Percentiles rank a stretch among this genome's conserved stretches.
These are phyloP conservation scores for Naganishia liquefaciens DNA, from an alignment of 1,284 basidiomycete species.

Conservation along the genomic window DNA sequence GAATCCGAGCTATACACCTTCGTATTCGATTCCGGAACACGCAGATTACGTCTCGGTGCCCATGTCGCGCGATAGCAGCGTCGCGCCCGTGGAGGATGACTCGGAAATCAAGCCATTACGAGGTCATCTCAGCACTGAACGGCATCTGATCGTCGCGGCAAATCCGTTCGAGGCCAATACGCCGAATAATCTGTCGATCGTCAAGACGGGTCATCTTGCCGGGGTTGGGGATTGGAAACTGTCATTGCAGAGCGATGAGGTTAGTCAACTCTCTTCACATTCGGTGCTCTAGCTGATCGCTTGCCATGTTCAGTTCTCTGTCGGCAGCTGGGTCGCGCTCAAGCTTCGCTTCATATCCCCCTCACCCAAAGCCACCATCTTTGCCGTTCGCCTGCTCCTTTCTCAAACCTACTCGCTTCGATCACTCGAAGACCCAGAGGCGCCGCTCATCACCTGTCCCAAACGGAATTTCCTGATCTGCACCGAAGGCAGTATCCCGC, in stretches of 20 bases:
- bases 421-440: conserved; percentile 37
- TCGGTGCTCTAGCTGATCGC: background rate
- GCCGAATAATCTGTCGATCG: conserved; percentile 40
- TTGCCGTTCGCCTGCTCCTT: conserved; percentile 48
- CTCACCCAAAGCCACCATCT: conserved; percentile 49
- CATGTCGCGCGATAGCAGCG: conserved; percentile 24
- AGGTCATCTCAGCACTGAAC: conserved; percentile 44
- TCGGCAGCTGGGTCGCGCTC: conserved; percentile 43
- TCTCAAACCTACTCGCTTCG: conserved; percentile 44
- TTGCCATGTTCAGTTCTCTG: conserved; percentile 41
- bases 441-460: conserved; percentile 25
- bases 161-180: conserved; percentile 41
- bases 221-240: conserved; percentile 50
- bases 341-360: conserved; percentile 43
- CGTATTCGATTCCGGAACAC: conserved; percentile 25
- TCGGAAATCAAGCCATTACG: conserved; percentile 38
- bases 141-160: conserved; percentile 46
- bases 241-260: conserved; percentile 45
- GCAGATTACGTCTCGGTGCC: conserved; percentile 25
- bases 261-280: conserved; percentile 32
- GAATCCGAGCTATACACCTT: conserved; percentile 22
- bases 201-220: conserved; percentile 49
- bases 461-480: conserved; percentile 34
- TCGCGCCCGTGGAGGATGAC: conserved; percentile 10
- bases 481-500: conserved; percentile 31